Evolutionary conservation across 305 asterid genomes (phyloP).

Genomic region (Fraxinus sp.): DNA sequence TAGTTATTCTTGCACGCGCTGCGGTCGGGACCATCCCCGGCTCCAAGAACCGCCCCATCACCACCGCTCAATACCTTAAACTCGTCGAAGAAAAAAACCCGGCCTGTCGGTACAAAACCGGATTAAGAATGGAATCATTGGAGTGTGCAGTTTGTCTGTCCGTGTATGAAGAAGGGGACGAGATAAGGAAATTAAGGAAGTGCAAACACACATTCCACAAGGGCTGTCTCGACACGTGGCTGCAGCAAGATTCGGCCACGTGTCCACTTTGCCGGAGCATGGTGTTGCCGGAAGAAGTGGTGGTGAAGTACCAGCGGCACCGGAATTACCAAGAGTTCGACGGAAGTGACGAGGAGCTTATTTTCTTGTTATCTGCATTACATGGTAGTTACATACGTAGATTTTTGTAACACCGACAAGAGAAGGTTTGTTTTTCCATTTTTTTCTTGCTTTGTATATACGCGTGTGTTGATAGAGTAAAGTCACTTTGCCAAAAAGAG

Average conservation of each 20-base stretch:
- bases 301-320: constrained; percentile 45
- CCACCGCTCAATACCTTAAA: constrained; percentile 51
- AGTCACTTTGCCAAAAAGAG: no score
- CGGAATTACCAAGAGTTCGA: constrained; percentile 30
- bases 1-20: constrained; percentile 39
- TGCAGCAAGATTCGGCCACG: constrained; percentile 48
- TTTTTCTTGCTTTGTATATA: not conserved
- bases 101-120: constrained; percentile 27
- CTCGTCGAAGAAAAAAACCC: constrained; percentile 50
- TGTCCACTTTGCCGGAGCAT: constrained; percentile 66
- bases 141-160: constrained; percentile 63
- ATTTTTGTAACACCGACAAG: constrained; percentile 30
- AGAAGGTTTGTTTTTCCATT: no score
- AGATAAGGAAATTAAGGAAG: constrained; percentile 47
- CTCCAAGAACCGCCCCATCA: constrained; percentile 26
- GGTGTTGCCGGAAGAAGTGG: constrained; percentile 52
- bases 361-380: constrained; percentile 42
- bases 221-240: constrained; percentile 70
- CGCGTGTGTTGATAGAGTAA: not conserved
- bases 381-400: constrained; percentile 46
- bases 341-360: constrained; percentile 52
- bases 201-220: constrained; percentile 61
- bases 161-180: constrained; percentile 53
- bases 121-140: constrained; percentile 7
- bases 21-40: constrained; percentile 29